Conservation (phyloP, 306 rosid genomes). For the Echinosophora koreensis region DNA sequence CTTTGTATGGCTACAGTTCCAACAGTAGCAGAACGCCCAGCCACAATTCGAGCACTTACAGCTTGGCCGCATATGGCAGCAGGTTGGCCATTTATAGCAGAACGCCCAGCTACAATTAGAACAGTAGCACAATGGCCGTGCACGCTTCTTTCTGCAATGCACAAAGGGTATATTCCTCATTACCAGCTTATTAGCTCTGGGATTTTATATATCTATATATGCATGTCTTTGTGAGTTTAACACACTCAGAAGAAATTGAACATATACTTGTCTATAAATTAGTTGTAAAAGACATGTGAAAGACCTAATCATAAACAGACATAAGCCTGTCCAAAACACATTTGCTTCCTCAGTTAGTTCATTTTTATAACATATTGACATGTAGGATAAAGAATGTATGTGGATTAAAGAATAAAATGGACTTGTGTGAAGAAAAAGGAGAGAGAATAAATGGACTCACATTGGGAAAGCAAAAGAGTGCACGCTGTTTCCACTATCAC, state of each 20-base stretch:
- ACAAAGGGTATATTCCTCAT: slow-evolving; percentile 54
- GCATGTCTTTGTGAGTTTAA: slow-evolving; percentile 31
- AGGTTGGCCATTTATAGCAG: slow-evolving; percentile 48
- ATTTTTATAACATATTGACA: slow-evolving; percentile 13
- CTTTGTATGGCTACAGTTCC: slow-evolving; percentile 48
- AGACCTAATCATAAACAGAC: background rate
- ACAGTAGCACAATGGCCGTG: slow-evolving; percentile 51
- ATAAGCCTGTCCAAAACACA: slow-evolving; percentile 16
- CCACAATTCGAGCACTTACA: slow-evolving; percentile 51
- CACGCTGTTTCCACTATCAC: slow-evolving; percentile 46
- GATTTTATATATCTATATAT: slow-evolving; percentile 27
- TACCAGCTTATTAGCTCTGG: slow-evolving; percentile 31
- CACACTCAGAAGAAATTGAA: background rate
- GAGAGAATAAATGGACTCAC: slow-evolving; percentile 59
- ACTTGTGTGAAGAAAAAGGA: slow-evolving; percentile 61
- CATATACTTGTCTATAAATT: background rate
- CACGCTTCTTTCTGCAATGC: slow-evolving; percentile 64
- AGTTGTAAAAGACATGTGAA: background rate
- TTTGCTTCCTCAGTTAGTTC: slow-evolving; percentile 20
- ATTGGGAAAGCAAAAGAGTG: slow-evolving; percentile 62
- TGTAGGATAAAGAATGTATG: background rate
- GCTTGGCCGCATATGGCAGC: slow-evolving; percentile 46
- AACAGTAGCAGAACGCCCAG: slow-evolving; percentile 53
- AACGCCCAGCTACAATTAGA: slow-evolving; percentile 56
- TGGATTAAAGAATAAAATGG: slow-evolving; percentile 11